Percentiles rank a stretch among this genome's conserved stretches.
These are phyloP conservation scores for Luzula sylvatica DNA, from an alignment of 176 grass and related monocot genomes.

Conservation along the genomic window DNA sequence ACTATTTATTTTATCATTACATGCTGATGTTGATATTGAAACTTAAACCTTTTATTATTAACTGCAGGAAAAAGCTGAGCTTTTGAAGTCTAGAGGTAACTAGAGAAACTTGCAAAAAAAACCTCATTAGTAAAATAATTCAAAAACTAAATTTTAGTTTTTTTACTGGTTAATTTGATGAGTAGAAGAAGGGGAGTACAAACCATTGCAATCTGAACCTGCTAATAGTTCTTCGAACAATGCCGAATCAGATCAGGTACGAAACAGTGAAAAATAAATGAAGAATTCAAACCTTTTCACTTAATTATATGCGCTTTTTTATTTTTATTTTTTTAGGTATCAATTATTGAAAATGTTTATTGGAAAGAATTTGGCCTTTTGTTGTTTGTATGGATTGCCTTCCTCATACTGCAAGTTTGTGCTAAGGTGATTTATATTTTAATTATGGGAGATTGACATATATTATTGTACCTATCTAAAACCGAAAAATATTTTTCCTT, in stretches of 20 bases:
- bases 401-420: slow-evolving; percentile 53
- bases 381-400: slow-evolving; percentile 49
- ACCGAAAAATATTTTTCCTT: too few species aligned
- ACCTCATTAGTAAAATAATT: background rate
- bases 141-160: too few species aligned
- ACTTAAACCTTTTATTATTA: too few species aligned
- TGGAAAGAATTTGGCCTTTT: slow-evolving; percentile 75
- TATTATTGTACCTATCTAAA: background rate
- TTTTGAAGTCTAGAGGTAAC: slow-evolving; percentile 23
- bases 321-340: slow-evolving; percentile 20
- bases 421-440: slow-evolving; percentile 35
- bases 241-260: slow-evolving; percentile 5
- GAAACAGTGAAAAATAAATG: background rate
- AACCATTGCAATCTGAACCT: slow-evolving; percentile 15
- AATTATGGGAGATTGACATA: background rate
- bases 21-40: background rate
- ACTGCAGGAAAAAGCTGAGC: slow-evolving; percentile 32
- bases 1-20: too few species aligned
- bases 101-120: background rate
- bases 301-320: background rate
- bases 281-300: background rate
- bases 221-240: slow-evolving; percentile 26
- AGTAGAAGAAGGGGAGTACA: slow-evolving; percentile 44
- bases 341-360: slow-evolving; percentile 51
- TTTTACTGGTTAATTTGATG: background rate